Evolutionary conservation across 768 basidiomycete genomes (phyloP), one percentile per base, ranked within the genome.

Genomic region (Plicaturopsis crispa): DNA sequence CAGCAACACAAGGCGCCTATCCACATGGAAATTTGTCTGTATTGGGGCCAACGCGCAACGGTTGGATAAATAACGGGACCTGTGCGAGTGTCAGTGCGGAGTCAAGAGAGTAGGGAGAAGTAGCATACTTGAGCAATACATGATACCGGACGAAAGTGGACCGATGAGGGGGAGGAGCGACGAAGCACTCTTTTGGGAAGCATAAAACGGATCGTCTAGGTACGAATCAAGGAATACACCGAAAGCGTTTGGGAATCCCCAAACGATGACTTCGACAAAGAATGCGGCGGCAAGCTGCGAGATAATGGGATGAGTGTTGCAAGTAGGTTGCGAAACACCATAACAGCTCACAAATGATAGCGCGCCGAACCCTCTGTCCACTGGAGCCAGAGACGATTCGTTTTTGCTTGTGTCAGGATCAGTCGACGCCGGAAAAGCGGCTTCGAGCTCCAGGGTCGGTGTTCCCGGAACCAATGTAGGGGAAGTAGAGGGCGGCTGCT

Each of bases 161-260:
- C 59, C 59, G 31, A 57, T 49, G 10, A 61, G 42, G 1, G 59
- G 59, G 13, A 61, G 48, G 13, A 58, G 43, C 4, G 43, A 38
- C 6, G 43, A 19, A 11, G 59, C 56, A 21, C 42, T 42, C 4
- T 45, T 34, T 23, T 59, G 54, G 2, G 48, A 45, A 11, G 30
- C 22, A 31, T 45, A 55, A 4, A 22, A 38, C 2, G 48, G 48
- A 31, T 57, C 48, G 21, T 48, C 33, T 16, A 61, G 45, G 33
- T 61, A 61, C 4, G 44, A 49, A 35, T 56, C 45, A 1, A 61
- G 45, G 23, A 61, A 56, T 6, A 59, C 45, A 20, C 57, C 57
- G 34, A 47, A 58, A 4, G 57, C 44, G 30, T 34, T 46, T 1
- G 58, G 55, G 26, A 58, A 55, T 1, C 52, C 55, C 59, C 59